Base-by-base conservation (phyloP, 2,329 filamentous ascomycete genomes). In the Mollisiaceae sp. region DNA sequence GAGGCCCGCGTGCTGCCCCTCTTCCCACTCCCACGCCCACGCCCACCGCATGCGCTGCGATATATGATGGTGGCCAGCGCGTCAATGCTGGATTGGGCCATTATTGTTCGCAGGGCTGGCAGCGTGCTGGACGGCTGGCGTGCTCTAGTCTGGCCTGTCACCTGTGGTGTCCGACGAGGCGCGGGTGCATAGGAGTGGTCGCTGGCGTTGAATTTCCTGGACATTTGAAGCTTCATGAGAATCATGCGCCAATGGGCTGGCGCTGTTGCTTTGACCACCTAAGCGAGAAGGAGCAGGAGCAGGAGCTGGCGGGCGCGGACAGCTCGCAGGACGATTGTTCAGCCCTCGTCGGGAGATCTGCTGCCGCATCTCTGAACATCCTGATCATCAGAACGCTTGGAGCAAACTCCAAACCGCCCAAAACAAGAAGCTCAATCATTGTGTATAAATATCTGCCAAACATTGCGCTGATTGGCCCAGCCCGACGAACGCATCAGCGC, bases 281-380 rank as follows among this genome's bases (percentile, higher is more conserved):
- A 63, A 60, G 50, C 60, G 50, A 62, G 59, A 32, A 32, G 27
- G 27, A 32, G 27, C 27, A 32, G 27, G 27, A 32, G 27, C 27
- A 3, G 27, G 27, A 3, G 27, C 3, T 3, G 3, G 27, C 27
- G 27, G 27, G 27, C 27, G 27, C 27, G 27, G 27, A 32, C 27
- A 32, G 27, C 27, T 32, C 27, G 27, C 27, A 32, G 27, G 27
- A 32, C 27, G 27, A 32, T 6, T 32, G n/a, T 6, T 32, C 27
- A 32, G 27, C 27, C 27, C 27, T 65, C 36, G 59, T 61, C 70
- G 69, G 67, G 69, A 69, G 69, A 70, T 72, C 69, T 67, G 57
- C 69, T 70, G 59, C 69, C 67, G 65, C 64, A 65, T 58, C 27
- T 32, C 27, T 3, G 27, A 32, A 32, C 27, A 22, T 58, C 59